A percentile compares a stretch with the other conserved stretches of the same genome.
phyloP scores from a whole-genome alignment of 2,329 filamentous ascomycete genomes.

The Dothiorella sarmentorum region DNA sequence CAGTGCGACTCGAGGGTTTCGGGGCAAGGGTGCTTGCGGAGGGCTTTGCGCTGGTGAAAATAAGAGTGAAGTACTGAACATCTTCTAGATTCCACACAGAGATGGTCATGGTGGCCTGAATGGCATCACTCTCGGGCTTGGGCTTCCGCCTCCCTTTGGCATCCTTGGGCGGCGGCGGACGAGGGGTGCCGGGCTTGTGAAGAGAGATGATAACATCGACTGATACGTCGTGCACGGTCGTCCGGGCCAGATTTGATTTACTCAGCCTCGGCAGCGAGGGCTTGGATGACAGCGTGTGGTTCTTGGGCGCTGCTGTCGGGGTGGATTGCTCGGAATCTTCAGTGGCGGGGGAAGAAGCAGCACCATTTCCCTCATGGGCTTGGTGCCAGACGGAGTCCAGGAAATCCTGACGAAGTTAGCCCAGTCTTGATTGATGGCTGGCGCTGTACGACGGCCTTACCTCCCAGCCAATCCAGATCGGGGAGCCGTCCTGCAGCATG shows the following conservation, averaged over 20 bases:
- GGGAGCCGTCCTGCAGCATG: constrained; percentile 63
- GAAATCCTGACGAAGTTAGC: constrained; percentile 33
- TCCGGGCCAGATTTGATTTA: constrained; percentile 36
- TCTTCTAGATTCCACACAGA: constrained; percentile 69
- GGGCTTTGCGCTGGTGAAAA: constrained; percentile 60
- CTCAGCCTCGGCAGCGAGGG: constrained; percentile 29
- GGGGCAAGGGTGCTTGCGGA: constrained; percentile 11
- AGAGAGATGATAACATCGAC: constrained; percentile 66
- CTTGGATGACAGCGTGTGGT: constrained; percentile 14
- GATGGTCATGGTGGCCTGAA: constrained; percentile 71
- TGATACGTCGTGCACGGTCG: constrained; percentile 56
- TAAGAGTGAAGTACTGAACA: constrained; percentile 68
- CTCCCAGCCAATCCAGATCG: constrained; percentile 51
- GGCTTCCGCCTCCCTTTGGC: constrained; percentile 25
- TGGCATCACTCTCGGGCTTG: constrained; percentile 26
- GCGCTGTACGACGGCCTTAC: constrained; percentile 25
- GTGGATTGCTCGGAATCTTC: neutral
- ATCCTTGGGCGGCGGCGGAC: neutral
- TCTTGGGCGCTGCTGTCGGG: constrained; percentile 18
- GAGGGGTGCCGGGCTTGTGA: constrained; percentile 21
- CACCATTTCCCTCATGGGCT: constrained; percentile 18
- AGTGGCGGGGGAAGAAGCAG: neutral
- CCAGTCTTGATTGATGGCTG: neutral
- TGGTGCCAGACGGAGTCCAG: constrained; percentile 44
- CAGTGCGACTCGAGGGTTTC: constrained; percentile 35